Percentiles rank a stretch among this genome's conserved stretches.
Conservation (phyloP, 2,329 filamentous ascomycete genomes). For the Alternaria postmessia region DNA sequence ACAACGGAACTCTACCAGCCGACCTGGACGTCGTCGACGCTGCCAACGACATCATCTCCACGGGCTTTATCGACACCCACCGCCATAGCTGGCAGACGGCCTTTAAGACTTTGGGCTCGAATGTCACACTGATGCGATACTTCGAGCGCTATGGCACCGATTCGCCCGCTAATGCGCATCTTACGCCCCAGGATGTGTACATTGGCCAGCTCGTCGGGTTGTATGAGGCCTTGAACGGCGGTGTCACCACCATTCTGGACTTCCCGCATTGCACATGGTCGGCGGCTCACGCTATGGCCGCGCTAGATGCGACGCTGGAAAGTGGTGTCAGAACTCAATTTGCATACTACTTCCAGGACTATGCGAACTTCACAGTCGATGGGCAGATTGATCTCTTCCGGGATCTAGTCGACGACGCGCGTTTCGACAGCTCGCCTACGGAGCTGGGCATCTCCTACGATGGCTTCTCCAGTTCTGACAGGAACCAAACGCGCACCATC, state of each 20-base stretch:
- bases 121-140: conserved; percentile 52
- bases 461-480: conserved; percentile 9
- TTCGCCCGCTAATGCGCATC: conserved; percentile 3
- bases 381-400: conserved; percentile 7
- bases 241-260: conserved; percentile 61
- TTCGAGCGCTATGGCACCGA: conserved; percentile 22
- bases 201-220: conserved; percentile 49
- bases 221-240: conserved; percentile 60
- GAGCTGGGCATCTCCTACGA: conserved; percentile 14
- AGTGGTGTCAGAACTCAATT: conserved; percentile 45
- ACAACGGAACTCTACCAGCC: conserved; percentile 27
- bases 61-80: conserved; percentile 67
- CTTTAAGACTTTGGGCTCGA: conserved; percentile 62
- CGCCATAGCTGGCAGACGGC: conserved; percentile 61
- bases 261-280: conserved; percentile 48
- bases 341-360: conserved; percentile 11
- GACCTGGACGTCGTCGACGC: conserved; percentile 54
- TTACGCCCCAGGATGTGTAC: conserved; percentile 34
- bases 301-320: conserved; percentile 58
- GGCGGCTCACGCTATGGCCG: conserved; percentile 54
- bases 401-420: not conserved
- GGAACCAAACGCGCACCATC: conserved; percentile 7
- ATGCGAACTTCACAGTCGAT: conserved; percentile 12
- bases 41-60: conserved; percentile 60
- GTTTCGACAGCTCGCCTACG: conserved; percentile 6